Base-by-base conservation (phyloP, 2,329 filamentous ascomycete genomes). In the Arthroderma sp. region DNA sequence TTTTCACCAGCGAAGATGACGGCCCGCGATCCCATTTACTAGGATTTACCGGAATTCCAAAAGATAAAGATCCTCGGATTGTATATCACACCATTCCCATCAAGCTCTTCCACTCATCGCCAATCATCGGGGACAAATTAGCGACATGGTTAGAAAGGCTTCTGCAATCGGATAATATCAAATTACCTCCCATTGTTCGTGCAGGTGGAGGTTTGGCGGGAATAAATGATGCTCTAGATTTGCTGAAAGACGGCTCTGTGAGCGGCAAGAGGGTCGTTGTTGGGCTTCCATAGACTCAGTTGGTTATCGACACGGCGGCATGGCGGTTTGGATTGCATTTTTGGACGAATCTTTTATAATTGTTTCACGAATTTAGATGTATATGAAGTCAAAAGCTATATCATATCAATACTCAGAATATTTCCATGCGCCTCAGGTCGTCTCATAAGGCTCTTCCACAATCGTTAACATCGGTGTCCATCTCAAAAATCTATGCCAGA, bases 101-200 rank as follows among this genome's bases (percentile, higher is more conserved):
- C 49, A 87, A 87, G 60, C 55, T 85, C 3, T 87, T 85, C 55
- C 83, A 88, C 55, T 77, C 81, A 47, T 70, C 79, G 0, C 73
- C 77, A 0, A 67, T 68, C 1, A 67, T 86, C 0, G 83, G 83
- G 0, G 73, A 78, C 49, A 69, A 68, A 0, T 57, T 85, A 44
- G 77, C 77, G 8, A 57, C 65, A 1, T 87, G 83, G 83, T 63
- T 85, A 28, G 82, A 85, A 57, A 64, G 68, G 27, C 60, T 87
- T n/a, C 59, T 87, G 5, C 65, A 71, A 6, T 63, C 68, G 0
- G 67, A 70, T 0, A 56, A 69, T 0, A 54, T 87, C 3, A 62
- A 68, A 4, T 69, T 79, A 4, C 81, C 82, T 0, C 77, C 82
- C 29, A 74, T 84, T n/a, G 70, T 83, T 11, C 73, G 75, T 27